phyloP scores from a whole-genome alignment of 305 asterid species.

The Fraxinus latifolia region DNA sequence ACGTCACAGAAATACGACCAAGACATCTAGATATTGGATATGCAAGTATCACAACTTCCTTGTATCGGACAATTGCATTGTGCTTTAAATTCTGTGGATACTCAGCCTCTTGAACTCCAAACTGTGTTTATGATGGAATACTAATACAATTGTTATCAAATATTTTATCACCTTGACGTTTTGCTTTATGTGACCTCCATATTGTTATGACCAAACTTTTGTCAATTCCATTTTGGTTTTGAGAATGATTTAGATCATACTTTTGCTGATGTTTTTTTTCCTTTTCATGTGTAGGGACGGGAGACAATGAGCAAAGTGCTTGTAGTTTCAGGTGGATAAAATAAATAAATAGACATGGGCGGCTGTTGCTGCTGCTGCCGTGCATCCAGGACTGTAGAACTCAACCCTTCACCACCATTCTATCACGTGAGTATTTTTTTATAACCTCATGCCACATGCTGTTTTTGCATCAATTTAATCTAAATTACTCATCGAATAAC shows the following conservation, averaged over 20 bases:
- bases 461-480: conserved; percentile 9
- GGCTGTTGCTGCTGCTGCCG: conserved; percentile 72
- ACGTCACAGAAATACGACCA: neutral
- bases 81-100: neutral
- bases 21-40: neutral
- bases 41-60: neutral
- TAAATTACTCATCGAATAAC: neutral
- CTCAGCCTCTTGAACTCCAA: neutral
- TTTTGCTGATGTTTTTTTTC: neutral
- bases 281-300: conserved; percentile 32
- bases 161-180: neutral
- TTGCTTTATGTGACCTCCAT: neutral
- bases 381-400: conserved; percentile 52
- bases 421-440: conserved; percentile 53
- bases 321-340: conserved; percentile 42
- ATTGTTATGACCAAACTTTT: neutral
- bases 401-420: conserved; percentile 43
- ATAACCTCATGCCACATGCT: conserved; percentile 2
- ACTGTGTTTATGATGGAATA: neutral
- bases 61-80: neutral
- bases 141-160: neutral
- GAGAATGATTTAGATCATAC: neutral
- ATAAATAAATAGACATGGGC: conserved; percentile 57
- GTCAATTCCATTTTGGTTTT: neutral
- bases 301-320: conserved; percentile 47